Evolutionary conservation across 2,329 filamentous ascomycete species (phyloP), one percentile per base, ranked within the genome.

Genomic region (Talaromyces amestolkiae): DNA sequence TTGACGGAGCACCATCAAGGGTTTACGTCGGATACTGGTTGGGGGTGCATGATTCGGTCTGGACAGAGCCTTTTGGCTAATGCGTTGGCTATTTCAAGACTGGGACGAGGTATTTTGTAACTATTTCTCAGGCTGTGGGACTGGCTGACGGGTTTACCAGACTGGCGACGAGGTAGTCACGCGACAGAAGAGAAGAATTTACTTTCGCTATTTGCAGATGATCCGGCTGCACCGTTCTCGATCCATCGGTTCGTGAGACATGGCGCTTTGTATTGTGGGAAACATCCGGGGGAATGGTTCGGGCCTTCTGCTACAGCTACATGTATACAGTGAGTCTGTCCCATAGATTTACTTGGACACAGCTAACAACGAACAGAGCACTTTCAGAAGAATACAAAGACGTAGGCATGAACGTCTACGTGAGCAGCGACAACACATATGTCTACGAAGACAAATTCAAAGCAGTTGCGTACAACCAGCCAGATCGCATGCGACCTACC

Each of bases 41-140:
- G 96, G 93, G 95, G 95, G 0, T 99, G 95, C 75, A 99, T 99
- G 95, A 98, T 99, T 71, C 85, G 95, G 66, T 97, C 94, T 6
- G 95, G 95, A 3, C 95, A 99, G 80, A 94, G 92, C 73, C 83
- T 99, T 31, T 82, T 99, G 49, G 94, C 94, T 53, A 99, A 98
- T 77, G 85, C 94, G 1, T 83, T 98, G 71, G 80, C 87, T 19
- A 84, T 91, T 64, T 80, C 93, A 58, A 83, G 85, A 45, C 80
- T 97, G 24, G 94, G 95, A 22, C 87, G 95, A 85, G 90, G 91
- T 93, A 83, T 68, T 27, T 39, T 35, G 24, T 62, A 17, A 10
- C 15, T 31, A 9, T 27, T 8, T 31, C 3, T 10, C 22, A 10
- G 10, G 15, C 17, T 3, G 2, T 33, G 4, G 17, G 17, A 43